Evolutionary conservation across 768 basidiomycete genomes (phyloP), one percentile per base, ranked within the genome.

Genomic region (Suillus subaureus): DNA sequence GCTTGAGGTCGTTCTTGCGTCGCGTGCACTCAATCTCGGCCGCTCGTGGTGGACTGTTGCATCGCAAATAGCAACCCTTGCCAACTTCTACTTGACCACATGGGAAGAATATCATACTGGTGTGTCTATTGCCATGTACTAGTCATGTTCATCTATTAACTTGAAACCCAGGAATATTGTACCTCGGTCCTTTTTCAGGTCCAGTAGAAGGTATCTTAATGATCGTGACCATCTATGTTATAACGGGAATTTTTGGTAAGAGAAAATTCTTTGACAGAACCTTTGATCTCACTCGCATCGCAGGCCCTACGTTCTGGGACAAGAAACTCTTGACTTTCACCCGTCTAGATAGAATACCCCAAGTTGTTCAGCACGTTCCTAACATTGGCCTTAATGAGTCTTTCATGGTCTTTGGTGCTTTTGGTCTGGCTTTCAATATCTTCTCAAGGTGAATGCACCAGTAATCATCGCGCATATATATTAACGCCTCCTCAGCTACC

Each of bases 31-130:
- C 52, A 96, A 97, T 70, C 83, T 98, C 26, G 94, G 93, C 15
- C 84, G 96, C 23, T 95, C 94, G 0, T 99, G 97, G 96, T 99
- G 96, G 97, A 98, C 96, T 0, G 90, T 99, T 40, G 87, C 91
- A 0, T 91, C 91, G 1, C 93, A 96, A 74, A 82, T 85, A 8
- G 88, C 86, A 11, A 85, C 87, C 0, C 79, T 90, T 23, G 86
- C 85, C 43, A 91, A 85, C 74, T 92, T 92, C 75, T 91, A 91
- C 75, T 78, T 91, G 47, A 87, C 88, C 2, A 91, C 90, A 23
- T 91, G 89, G 89, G 89, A 90, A 69, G 87, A 97, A 76, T 94
- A 92, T 71, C 92, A 98, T 70, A 98, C 96, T 2, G 92, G 92
- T 83, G 64, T 64, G 12, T n/a, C 43, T n/a, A 67, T 57, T 28